Percentiles rank a stretch among this genome's conserved stretches.
phyloP scores from a whole-genome alignment of 2,329 filamentous ascomycete species.

The Neoscytalidium dimidiatum region DNA sequence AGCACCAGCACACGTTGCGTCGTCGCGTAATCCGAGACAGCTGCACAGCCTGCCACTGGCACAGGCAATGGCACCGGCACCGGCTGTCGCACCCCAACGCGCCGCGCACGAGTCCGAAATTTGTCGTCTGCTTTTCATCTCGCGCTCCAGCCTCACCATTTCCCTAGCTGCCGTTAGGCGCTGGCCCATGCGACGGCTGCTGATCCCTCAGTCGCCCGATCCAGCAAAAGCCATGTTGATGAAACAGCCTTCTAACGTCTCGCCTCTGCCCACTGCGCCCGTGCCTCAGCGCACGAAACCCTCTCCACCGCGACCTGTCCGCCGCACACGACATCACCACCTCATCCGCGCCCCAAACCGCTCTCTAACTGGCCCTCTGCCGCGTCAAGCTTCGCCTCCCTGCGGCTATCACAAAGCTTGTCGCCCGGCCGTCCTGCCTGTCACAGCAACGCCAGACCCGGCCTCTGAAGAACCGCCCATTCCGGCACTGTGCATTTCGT shows the following conservation, averaged over 20 bases:
- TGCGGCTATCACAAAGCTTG: conserved; percentile 16
- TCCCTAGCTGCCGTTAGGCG: conserved; percentile 17
- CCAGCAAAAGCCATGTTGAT: conserved; percentile 6
- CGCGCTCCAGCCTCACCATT: conserved; percentile 17
- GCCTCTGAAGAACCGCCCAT: conserved; percentile 5
- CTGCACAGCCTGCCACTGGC: not conserved
- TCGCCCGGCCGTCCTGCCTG: not conserved
- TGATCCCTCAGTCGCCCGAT: conserved; percentile 12
- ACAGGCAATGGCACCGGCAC: not conserved
- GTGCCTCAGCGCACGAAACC: not conserved
- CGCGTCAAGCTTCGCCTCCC: conserved; percentile 11
- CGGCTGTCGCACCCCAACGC: not conserved
- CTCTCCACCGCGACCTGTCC: not conserved
- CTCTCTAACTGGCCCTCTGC: not conserved
- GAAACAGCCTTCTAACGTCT: conserved; percentile 12
- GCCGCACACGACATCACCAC: conserved; percentile 3
- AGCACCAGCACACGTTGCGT: not conserved
- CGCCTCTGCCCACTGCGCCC: conserved; percentile 1
- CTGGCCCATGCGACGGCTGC: conserved; percentile 16
- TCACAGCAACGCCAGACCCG: not conserved
- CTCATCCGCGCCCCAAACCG: not conserved
- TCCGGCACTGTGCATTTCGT: conserved; percentile 7
- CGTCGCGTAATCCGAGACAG: not conserved
- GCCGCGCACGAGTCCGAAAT: conserved; percentile 9
- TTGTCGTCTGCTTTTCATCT: conserved; percentile 4